Evolutionary conservation across 352 stramenopile genomes (phyloP).

Genomic region (Globisporangium mamillatum): DNA sequence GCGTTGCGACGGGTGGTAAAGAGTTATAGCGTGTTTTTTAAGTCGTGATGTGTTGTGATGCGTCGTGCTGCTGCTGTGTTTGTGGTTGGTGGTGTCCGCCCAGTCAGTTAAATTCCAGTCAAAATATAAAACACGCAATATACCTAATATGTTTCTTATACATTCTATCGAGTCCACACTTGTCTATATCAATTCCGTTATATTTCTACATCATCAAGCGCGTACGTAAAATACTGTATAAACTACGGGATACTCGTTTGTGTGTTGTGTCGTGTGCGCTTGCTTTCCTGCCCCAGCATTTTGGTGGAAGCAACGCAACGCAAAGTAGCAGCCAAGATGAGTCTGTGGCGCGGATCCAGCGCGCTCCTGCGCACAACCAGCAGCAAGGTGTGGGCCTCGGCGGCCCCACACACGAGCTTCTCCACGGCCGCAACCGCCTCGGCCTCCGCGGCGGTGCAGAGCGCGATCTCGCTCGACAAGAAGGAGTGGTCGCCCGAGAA

Average conservation of each 20-base stretch:
- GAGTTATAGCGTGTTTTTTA: no score
- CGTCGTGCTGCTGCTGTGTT: neutral
- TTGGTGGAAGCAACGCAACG: slow-evolving; percentile 7
- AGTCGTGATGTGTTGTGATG: neutral
- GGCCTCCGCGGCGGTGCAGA: neutral
- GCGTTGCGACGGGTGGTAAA: neutral
- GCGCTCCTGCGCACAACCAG: slow-evolving; percentile 19
- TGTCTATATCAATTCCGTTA: neutral
- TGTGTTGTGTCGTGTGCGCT: neutral
- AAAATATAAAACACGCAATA: neutral
- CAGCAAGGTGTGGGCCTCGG: slow-evolving; percentile 15
- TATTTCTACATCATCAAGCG: neutral
- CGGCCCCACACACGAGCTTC: slow-evolving; percentile 11
- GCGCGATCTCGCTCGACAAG: slow-evolving; percentile 17
- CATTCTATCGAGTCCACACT: neutral
- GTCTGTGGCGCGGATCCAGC: slow-evolving; percentile 34
- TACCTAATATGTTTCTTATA: neutral
- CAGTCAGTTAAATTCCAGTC: neutral
- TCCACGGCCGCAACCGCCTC: slow-evolving; percentile 14
- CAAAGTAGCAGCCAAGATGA: slow-evolving; percentile 7
- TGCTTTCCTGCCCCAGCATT: neutral
- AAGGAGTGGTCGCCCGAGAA: slow-evolving; percentile 72
- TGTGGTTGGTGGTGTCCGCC: neutral
- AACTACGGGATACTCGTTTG: neutral
- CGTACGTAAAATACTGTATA: neutral